Evolutionary conservation across 495 filamentous ascomycete genomes (phyloP), one percentile per base, ranked within the genome.

Genomic region (Penicillium angulare): DNA sequence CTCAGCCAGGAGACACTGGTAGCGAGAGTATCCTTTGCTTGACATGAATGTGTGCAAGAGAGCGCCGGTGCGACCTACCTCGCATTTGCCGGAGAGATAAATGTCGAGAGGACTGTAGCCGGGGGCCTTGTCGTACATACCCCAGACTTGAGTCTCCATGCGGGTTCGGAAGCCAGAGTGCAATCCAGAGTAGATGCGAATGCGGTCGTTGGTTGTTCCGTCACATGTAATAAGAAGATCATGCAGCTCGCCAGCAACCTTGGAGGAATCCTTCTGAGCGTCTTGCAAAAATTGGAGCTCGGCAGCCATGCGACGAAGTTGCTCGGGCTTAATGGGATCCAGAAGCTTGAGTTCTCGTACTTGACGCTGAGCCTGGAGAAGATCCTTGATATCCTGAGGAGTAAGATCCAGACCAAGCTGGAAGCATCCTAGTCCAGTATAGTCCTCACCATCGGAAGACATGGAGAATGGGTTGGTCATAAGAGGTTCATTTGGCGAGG

Each of bases 161-260:
- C 41, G 41, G 31, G 41, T 44, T n/a, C 41, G 41, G 41, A 44
- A 44, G 12, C 41, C 41, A 44, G 41, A 44, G 41, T 44, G 41
- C 41, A 44, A 17, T 18, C 41, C 41, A 29, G 26, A 31, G 41
- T 44, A 44, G 24, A 44, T 24, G 23, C 41, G 41, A 29, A 44
- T 44, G 17, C 41, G 27, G 15, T 44, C 41, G 27, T 44, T 32
- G 6, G 29, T 24, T 9, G 41, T 44, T 15, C 41, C 41, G 7
- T 44, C 41, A 29, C 26, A 44, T 9, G 41, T 32, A 15, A 44
- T 22, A 12, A 44, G 41, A 44, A 44, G n/a, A 31, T 44, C 41
- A 9, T 44, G 23, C n/a, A 44, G 12, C 41, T 44, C 41, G 8
- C 41, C 27, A 8, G 41, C 41, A 15, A 16, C 41, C 16, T 32